Evolutionary conservation across 345 rosid genomes (phyloP).

Genomic region (Heritiera fomes): DNA sequence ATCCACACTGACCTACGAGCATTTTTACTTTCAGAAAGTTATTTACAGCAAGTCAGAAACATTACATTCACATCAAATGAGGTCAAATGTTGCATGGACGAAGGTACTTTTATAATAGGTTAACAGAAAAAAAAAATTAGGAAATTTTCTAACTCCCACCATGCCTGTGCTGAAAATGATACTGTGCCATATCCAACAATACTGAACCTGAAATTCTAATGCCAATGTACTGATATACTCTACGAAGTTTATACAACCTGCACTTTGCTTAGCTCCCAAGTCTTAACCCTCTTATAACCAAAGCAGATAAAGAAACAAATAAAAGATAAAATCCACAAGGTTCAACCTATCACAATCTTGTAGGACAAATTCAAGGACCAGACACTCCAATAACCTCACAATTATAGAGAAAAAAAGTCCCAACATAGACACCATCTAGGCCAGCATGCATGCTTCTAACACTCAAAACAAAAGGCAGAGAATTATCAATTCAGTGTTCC

Average conservation of each 20-base stretch:
- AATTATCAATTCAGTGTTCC: not conserved
- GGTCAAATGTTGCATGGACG: not conserved
- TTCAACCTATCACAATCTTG: not conserved
- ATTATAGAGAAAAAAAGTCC: not conserved
- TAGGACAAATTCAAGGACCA: not conserved
- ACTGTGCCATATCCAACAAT: not conserved
- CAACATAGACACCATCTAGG: not conserved
- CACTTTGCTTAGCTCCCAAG: not conserved
- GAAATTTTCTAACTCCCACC: constrained; percentile 6
- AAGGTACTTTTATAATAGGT: too few relatives aligned
- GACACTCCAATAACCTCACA: not conserved
- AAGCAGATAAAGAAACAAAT: too few relatives aligned
- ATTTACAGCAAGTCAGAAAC: constrained; percentile 14
- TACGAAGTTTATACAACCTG: not conserved
- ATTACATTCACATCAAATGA: constrained; percentile 9
- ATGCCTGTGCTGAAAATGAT: not conserved
- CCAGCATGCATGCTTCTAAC: not conserved
- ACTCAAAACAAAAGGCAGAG: not conserved
- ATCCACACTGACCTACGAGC: constrained; percentile 72
- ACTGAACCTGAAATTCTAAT: not conserved
- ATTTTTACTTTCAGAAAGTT: not conserved
- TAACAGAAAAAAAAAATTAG: not conserved
- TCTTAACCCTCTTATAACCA: not conserved
- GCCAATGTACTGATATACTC: not conserved
- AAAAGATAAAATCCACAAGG: not conserved